Evolutionary conservation across 306 rosid genomes (phyloP), one percentile per base, ranked within the genome.

Genomic region (Prunus padus): DNA sequence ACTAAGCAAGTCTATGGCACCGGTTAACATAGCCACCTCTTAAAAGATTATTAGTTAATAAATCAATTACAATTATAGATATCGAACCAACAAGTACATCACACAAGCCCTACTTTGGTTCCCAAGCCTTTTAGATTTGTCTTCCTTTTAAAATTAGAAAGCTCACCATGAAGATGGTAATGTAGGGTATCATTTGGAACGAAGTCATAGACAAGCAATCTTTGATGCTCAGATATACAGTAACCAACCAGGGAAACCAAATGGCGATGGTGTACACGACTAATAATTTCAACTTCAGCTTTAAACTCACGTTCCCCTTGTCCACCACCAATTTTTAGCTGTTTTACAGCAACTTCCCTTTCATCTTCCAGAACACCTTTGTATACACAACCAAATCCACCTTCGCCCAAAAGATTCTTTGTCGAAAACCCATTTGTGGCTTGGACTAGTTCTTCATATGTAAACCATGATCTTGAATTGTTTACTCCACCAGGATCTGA

Each of bases 291-390:
- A 62, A 96, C 99, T 83, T 96, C 99, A 73, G 99, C 99, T 79
- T 93, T 87, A 84, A 95, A 96, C 77, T 96, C 99, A 33, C 98
- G 97, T 69, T 95, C 99, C 67, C 99, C 99, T 84, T 96, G 99
- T 60, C 90, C 93, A 72, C 98, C 91, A 71, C 98, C 99, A 82
- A 87, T 68, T 87, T 88, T 96, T 49, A 96, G 90, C 77, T 92
- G 99, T 81, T 96, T 96, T 71, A 96, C 97, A 66, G 99, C 99
- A 44, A 96, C 97, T 42, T 75, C 98, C 83, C 97, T 89, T 81
- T 97, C 97, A 84, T 92, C 97, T 40, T 70, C 50, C 40, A 96
- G 89, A 45, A 76, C 63, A 76, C 99, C 99, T 85, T 90, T 96
- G 86, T 90, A 96, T 18, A 96, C 99, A 84, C 97, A 92, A 72